Percentiles rank a stretch among this genome's conserved stretches.
phyloP scores from a whole-genome alignment of 139 green algal genomes.

The Gonium pectorale region DNA sequence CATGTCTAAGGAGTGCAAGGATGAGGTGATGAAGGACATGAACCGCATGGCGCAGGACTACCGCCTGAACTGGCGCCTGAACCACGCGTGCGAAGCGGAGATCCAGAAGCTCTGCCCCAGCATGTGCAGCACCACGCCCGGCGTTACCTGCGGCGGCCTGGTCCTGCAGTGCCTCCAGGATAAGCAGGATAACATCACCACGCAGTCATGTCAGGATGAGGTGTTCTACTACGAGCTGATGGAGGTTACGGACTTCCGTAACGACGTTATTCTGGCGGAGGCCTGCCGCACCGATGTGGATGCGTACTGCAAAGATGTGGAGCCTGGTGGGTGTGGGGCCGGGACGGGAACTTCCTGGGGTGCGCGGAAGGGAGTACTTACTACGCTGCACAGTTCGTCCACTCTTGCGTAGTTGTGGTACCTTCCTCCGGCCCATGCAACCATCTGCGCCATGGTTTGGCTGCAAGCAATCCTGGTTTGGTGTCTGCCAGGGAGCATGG shows the following conservation, averaged over 20 bases:
- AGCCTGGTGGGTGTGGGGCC: slow-evolving; percentile 56
- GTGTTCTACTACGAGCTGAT: slow-evolving; percentile 90
- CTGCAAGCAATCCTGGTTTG: too few species aligned
- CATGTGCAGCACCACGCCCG: slow-evolving; percentile 63
- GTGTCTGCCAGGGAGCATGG: too few species aligned
- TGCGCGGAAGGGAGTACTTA: too few species aligned
- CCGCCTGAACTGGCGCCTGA: slow-evolving; percentile 89
- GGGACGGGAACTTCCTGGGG: too few species aligned
- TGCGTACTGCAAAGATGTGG: slow-evolving; percentile 78
- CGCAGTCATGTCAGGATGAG: slow-evolving; percentile 82
- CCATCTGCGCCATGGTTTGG: too few species aligned
- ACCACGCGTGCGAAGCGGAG: slow-evolving; percentile 83
- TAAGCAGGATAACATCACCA: slow-evolving; percentile 85
- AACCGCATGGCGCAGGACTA: slow-evolving; percentile 82
- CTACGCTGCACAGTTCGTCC: too few species aligned
- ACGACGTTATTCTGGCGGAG: slow-evolving; percentile 78
- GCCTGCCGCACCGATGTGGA: slow-evolving; percentile 82
- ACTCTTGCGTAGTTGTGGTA: too few species aligned
- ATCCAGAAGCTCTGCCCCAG: slow-evolving; percentile 77
- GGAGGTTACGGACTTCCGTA: slow-evolving; percentile 80
- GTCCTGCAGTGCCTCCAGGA: slow-evolving; percentile 90
- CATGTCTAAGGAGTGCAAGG: slow-evolving; percentile 85
- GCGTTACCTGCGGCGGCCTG: slow-evolving; percentile 76
- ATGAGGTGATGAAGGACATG: slow-evolving; percentile 79
- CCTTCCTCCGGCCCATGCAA: too few species aligned